These are phyloP conservation scores for Mycosphaerella arachidis DNA, from an alignment of 2,329 filamentous ascomycete species.

Conservation along the genomic window DNA sequence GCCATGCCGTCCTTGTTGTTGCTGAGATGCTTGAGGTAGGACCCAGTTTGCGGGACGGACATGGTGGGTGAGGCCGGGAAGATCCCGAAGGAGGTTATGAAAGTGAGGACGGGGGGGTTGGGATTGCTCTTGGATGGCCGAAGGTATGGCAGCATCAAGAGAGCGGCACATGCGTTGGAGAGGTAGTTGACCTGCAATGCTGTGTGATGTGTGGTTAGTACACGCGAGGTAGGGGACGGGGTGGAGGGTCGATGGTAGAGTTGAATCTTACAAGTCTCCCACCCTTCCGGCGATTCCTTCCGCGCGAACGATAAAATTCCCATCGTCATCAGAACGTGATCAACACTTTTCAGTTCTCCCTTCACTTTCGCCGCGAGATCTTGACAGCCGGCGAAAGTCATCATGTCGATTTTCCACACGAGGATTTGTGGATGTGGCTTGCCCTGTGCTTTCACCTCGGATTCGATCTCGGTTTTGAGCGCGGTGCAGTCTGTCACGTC, in stretches of 20 bases:
- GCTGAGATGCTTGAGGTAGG: conserved; percentile 11
- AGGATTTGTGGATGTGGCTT: background rate
- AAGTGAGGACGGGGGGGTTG: conserved; percentile 9
- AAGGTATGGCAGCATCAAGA: conserved; percentile 5
- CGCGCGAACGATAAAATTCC: conserved; percentile 12
- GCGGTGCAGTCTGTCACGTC: conserved; percentile 10
- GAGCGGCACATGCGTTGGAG: conserved; percentile 6
- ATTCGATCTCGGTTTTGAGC: conserved; percentile 8
- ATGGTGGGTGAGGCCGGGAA: conserved; percentile 11
- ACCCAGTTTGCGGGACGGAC: conserved; percentile 4
- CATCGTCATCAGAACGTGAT: conserved; percentile 10
- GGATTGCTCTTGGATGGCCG: conserved; percentile 7
- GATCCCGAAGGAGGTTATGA: conserved; percentile 10
- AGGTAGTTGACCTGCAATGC: conserved; percentile 14
- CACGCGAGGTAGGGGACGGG: too few species aligned
- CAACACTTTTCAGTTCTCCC: conserved; percentile 4
- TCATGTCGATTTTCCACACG: conserved; percentile 13
- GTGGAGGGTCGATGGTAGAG: background rate
- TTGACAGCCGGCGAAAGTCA: conserved; percentile 10
- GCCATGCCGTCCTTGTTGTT: conserved; percentile 9
- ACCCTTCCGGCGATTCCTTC: conserved; percentile 11
- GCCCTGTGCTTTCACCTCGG: background rate
- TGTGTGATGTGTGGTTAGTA: background rate
- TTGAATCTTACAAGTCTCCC: conserved; percentile 9
- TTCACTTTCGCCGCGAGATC: conserved; percentile 5